Evolutionary conservation across 2,329 filamentous ascomycete species (phyloP).

Genomic region (Fusarium sp.): DNA sequence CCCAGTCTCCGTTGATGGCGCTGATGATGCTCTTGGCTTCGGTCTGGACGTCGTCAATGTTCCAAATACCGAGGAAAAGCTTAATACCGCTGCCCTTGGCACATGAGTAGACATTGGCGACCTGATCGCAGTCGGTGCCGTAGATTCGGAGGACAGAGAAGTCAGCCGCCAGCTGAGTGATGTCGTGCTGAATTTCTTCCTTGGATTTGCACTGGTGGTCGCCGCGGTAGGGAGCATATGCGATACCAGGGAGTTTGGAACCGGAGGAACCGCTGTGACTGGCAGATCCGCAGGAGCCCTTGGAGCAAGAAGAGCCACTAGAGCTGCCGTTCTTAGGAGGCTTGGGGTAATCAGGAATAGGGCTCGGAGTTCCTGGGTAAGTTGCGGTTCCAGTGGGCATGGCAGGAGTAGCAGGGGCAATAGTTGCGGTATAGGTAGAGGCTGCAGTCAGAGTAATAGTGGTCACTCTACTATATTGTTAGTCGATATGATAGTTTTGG

Average conservation of each 20-base stretch:
- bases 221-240: slow-evolving; percentile 64
- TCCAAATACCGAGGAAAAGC: slow-evolving; percentile 81
- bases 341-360: slow-evolving; percentile 3
- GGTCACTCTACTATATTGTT: slow-evolving; percentile 16
- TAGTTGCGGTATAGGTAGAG: slow-evolving; percentile 38
- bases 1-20: slow-evolving; percentile 75
- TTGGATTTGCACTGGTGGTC: slow-evolving; percentile 75
- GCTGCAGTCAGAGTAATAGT: slow-evolving; percentile 35
- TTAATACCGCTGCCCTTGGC: slow-evolving; percentile 75
- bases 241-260: slow-evolving; percentile 56
- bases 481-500: background rate
- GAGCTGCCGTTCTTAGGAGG: slow-evolving; percentile 7
- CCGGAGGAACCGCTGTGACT: background rate
- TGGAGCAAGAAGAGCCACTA: background rate
- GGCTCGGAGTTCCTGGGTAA: slow-evolving; percentile 6
- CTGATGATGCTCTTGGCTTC: slow-evolving; percentile 73
- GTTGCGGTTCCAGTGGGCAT: slow-evolving; percentile 9
- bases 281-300: background rate
- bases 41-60: slow-evolving; percentile 67
- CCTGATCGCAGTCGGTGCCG: slow-evolving; percentile 83
- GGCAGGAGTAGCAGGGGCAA: slow-evolving; percentile 22
- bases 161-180: slow-evolving; percentile 64
- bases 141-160: slow-evolving; percentile 81
- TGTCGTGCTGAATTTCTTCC: slow-evolving; percentile 73
- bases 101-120: slow-evolving; percentile 71